phyloP scores from a whole-genome alignment of 83 land plant species.

The Diphasiastrum complanatum region DNA sequence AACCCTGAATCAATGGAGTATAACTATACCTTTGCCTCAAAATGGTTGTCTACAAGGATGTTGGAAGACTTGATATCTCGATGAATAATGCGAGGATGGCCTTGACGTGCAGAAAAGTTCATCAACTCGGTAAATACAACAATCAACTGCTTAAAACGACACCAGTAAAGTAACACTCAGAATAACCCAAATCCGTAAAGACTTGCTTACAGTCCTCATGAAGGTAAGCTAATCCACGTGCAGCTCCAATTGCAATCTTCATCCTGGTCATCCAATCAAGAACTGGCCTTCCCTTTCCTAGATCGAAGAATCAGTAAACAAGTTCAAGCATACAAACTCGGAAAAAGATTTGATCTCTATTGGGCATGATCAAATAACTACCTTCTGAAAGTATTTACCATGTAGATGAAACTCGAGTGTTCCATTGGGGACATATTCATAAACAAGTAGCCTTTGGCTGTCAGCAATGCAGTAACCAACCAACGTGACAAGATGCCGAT shows the following conservation, averaged over 20 bases:
- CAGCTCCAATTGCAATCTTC: constrained; percentile 25
- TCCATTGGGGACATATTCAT: constrained; percentile 27
- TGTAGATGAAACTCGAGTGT: constrained; percentile 28
- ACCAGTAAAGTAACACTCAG: background rate
- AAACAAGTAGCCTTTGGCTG: constrained; percentile 25
- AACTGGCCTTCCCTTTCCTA: constrained; percentile 15
- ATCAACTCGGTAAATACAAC: too few relatives aligned
- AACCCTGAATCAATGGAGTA: background rate
- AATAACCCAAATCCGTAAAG: background rate
- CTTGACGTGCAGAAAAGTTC: too few relatives aligned
- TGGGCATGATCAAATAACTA: background rate
- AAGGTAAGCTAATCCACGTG: constrained; percentile 29
- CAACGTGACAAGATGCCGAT: constrained; percentile 26
- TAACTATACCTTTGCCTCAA: constrained; percentile 25
- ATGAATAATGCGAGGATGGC: constrained; percentile 31
- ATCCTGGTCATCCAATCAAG: constrained; percentile 26
- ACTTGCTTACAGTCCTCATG: constrained; percentile 24
- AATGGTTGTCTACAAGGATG: constrained; percentile 26
- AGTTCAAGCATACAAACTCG: background rate
- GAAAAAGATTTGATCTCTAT: background rate
- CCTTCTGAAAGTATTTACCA: constrained; percentile 6
- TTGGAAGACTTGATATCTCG: constrained; percentile 33
- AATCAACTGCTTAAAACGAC: background rate
- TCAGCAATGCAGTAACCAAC: constrained; percentile 28
- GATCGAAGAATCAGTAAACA: background rate